These are phyloP conservation scores for Calendula officinalis DNA, from an alignment of 129 eudicot genomes.

Conservation along the genomic window DNA sequence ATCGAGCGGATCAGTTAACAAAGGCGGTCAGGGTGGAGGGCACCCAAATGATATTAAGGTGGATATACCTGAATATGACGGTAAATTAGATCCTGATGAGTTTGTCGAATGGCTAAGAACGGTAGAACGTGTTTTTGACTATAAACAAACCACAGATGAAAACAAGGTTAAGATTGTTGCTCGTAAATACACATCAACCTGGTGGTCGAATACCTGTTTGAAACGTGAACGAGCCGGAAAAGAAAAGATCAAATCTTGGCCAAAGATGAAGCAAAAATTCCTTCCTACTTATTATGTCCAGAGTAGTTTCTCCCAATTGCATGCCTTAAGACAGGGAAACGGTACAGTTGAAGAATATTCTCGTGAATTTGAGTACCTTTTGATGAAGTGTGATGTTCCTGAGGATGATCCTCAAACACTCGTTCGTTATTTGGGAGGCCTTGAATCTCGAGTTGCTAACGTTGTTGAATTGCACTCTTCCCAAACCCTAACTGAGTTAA, in stretches of 20 bases:
- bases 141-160: slow-evolving; percentile 3
- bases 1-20: no score
- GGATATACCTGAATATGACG: not conserved
- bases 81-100: not conserved
- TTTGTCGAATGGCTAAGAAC: not conserved
- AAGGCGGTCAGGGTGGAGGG: not conserved
- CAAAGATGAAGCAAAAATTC: slow-evolving; percentile 10
- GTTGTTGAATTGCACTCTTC: not conserved
- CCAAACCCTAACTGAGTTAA: slow-evolving; percentile 5
- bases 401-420: no score
- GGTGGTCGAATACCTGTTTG: not conserved
- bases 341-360: slow-evolving; percentile 2
- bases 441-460: no score
- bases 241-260: not conserved
- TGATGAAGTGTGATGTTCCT: not conserved
- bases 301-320: slow-evolving; percentile 1
- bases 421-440: no score
- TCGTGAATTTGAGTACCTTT: slow-evolving; percentile 4
- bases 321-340: not conserved
- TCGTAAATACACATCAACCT: no score
- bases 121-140: not conserved
- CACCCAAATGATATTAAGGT: not conserved
- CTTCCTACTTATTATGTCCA: not conserved
- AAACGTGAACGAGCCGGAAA: not conserved
- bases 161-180: slow-evolving; percentile 6